Evolutionary conservation across 257 asterid species (phyloP), one percentile per base, ranked within the genome.

Genomic region (Ligustrum vulgare): DNA sequence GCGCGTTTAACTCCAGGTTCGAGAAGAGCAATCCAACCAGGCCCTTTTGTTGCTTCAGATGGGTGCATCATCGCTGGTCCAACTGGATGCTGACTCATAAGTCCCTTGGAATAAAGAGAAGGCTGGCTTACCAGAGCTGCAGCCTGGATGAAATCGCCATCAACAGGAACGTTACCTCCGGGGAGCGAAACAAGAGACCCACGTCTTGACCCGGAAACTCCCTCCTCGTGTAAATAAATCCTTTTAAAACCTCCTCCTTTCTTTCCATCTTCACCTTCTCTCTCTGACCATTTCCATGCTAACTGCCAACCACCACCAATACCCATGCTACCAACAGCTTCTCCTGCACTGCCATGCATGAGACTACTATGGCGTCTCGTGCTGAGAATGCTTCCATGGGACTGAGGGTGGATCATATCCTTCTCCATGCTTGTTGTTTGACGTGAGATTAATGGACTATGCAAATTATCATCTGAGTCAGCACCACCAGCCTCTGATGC

Each of bases 221-320:
- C 89, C 78, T 91, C 97, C 76, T 89, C 78, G 36, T 89, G 97
- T 81, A 89, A 72, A 82, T 91, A 91, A 67, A 91, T 84, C 84
- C 92, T 85, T 86, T 84, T 91, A 25, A 85, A 88, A 9, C 92
- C 93, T 5, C 93, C 91, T 82, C 84, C 89, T 71, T 82, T 86
- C 78, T 76, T 82, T 18, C 97, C 95, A 13, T 85, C 89, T 75
- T 84, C 92, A 18, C 91, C 97, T 76, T 91, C 89, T 73, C 77
- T 75, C 41, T 89, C 97, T 0, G 87, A 56, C 90, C 92, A 91
- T 82, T 89, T 86, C 96, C 96, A 91, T 3, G 97, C 97, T 67
- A 91, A 60, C 60, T 91, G 96, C 97, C 92, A 91, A 75, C 97
- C 96, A 35, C 97, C 97, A 4, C 96, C 97, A 16, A 89, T 89